These are phyloP conservation scores for Penicillium sp. DNA, from an alignment of 2,329 filamentous ascomycete genomes.

Conservation along the genomic window DNA sequence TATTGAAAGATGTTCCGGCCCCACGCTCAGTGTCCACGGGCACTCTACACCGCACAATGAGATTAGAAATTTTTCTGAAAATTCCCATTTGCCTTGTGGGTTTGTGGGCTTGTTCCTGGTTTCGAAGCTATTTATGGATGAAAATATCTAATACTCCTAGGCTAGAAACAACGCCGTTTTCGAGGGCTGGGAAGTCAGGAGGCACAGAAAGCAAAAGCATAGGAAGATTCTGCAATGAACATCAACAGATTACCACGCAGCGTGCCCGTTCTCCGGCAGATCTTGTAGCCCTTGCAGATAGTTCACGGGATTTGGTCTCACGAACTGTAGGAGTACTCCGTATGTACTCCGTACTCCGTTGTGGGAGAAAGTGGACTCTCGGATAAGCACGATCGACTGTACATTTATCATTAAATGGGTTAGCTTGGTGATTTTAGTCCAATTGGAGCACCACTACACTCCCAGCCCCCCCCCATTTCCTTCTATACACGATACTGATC, in stretches of 20 bases:
- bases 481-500: background rate
- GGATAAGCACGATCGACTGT: slow-evolving; percentile 9
- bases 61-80: background rate
- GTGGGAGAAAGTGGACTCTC: background rate
- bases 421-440: background rate
- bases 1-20: slow-evolving; percentile 2
- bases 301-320: background rate
- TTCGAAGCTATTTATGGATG: background rate
- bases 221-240: slow-evolving; percentile 6
- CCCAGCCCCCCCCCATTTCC: slow-evolving; percentile 5
- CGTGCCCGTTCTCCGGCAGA: slow-evolving; percentile 6
- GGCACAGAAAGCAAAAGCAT: background rate
- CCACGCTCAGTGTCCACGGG: background rate
- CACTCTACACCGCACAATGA: slow-evolving; percentile 8
- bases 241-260: slow-evolving; percentile 1
- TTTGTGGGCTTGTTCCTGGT: background rate
- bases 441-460: background rate
- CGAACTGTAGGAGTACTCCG: background rate
- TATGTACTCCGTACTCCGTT: background rate
- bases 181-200: background rate
- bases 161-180: background rate
- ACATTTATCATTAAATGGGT: background rate
- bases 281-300: slow-evolving; percentile 4
- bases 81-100: background rate
- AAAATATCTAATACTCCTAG: background rate